Percentiles rank a stretch among this genome's conserved stretches.
Conservation (phyloP, 2,329 filamentous ascomycete species). For the Hymenoscyphus scutula region DNA sequence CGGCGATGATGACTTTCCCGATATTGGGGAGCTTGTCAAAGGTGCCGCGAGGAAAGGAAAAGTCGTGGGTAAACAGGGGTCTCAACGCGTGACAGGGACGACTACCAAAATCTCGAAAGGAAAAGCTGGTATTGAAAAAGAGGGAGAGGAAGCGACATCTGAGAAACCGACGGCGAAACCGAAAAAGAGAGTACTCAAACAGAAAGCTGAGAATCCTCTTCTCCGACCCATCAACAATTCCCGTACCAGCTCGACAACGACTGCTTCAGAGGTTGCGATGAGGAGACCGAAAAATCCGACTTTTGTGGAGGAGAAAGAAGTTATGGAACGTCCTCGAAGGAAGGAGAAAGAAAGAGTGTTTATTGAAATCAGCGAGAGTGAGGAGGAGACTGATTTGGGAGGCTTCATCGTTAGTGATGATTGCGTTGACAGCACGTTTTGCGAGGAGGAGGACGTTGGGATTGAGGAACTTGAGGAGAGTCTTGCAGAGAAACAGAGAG, state of each 20-base stretch:
- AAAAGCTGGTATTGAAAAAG: slow-evolving; percentile 6
- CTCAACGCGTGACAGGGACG: background rate
- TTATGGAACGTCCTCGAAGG: background rate
- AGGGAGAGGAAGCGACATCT: slow-evolving; percentile 3
- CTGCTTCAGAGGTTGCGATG: slow-evolving; percentile 10
- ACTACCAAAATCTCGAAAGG: background rate
- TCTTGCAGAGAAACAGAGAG: slow-evolving; percentile 18
- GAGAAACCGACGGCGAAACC: slow-evolving; percentile 17
- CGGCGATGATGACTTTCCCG: slow-evolving; percentile 22
- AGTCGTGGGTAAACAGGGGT: background rate
- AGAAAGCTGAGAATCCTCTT: slow-evolving; percentile 22
- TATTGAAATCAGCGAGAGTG: slow-evolving; percentile 4
- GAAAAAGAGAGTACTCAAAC: slow-evolving; percentile 25
- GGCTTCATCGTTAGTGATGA: slow-evolving; percentile 33
- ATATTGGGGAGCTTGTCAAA: slow-evolving; percentile 6
- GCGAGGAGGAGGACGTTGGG: slow-evolving; percentile 23
- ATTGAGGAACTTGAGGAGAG: slow-evolving; percentile 17
- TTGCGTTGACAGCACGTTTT: slow-evolving; percentile 22
- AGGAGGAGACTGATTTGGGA: slow-evolving; percentile 24
- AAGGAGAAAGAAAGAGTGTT: background rate
- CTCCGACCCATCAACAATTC: slow-evolving; percentile 17
- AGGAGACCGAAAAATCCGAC: background rate
- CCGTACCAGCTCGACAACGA: slow-evolving; percentile 5
- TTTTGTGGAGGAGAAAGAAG: background rate
- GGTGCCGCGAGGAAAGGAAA: background rate